phyloP scores from a whole-genome alignment of 345 rosid species.

The Boechera retrofracta region DNA sequence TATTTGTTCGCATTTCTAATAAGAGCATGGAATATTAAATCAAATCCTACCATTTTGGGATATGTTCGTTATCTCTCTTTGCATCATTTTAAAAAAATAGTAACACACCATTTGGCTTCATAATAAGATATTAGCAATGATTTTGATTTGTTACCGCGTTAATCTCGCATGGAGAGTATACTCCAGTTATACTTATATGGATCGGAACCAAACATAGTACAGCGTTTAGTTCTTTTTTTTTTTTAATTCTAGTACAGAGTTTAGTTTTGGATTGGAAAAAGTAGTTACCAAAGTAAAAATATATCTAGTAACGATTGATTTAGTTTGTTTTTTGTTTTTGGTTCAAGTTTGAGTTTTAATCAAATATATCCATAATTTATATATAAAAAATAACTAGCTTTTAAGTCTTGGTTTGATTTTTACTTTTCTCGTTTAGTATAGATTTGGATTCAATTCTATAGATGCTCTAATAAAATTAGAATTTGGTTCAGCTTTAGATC shows the following conservation, averaged over 20 bases:
- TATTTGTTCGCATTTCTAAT: conserved; percentile 29
- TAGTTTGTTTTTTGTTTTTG: neutral
- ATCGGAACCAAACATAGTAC: conserved; percentile 3
- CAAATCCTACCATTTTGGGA: conserved; percentile 39
- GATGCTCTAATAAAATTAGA: too few relatives aligned
- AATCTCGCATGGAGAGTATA: conserved; percentile 26
- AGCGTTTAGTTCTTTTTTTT: neutral
- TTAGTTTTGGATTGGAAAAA: neutral
- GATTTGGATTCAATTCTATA: neutral
- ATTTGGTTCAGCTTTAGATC: too few relatives aligned
- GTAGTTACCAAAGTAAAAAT: neutral
- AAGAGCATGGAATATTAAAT: conserved; percentile 34
- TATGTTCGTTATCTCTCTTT: conserved; percentile 38
- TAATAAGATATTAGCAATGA: conserved; percentile 28
- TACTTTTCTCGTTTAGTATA: too few relatives aligned
- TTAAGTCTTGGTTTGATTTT: neutral
- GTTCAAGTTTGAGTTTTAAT: neutral
- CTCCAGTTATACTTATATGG: conserved; percentile 14
- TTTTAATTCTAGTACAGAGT: neutral
- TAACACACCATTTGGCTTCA: neutral
- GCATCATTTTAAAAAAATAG: neutral
- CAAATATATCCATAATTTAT: neutral
- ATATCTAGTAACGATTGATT: neutral
- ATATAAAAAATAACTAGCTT: neutral
- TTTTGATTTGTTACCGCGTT: conserved; percentile 28